These are phyloP conservation scores for Tolypocladium amazonense DNA, from an alignment of 2,329 filamentous ascomycete species.

Conservation along the genomic window DNA sequence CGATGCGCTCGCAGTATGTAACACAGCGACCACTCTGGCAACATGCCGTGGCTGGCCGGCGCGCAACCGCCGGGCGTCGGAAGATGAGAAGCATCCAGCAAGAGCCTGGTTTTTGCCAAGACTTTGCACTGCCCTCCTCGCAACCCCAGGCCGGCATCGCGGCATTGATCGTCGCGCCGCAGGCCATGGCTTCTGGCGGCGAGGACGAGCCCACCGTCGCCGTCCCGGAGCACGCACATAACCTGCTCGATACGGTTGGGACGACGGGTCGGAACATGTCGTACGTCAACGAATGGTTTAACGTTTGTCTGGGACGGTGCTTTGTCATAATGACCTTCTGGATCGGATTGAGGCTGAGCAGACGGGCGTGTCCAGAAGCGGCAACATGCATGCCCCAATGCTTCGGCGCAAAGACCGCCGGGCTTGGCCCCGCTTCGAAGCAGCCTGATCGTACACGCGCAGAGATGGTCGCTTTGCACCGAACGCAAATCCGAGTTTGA, in stretches of 20 bases:
- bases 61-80: neutral
- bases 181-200: neutral
- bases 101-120: slow-evolving; percentile 1
- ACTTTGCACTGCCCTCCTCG: slow-evolving; percentile 3
- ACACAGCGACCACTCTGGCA: neutral
- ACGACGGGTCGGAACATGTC: neutral
- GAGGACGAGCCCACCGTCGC: neutral
- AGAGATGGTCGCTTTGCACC: no score
- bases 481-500: no score
- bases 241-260: neutral
- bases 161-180: neutral
- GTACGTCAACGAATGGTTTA: neutral
- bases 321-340: neutral
- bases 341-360: slow-evolving; percentile 12
- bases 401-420: neutral
- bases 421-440: neutral
- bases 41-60: neutral
- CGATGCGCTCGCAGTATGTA: no score
- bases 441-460: no score
- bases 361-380: slow-evolving; percentile 3
- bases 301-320: neutral
- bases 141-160: neutral
- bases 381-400: no score
- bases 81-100: neutral
- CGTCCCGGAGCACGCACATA: neutral